A percentile compares a stretch with the other conserved stretches of the same genome.
Conservation (phyloP, 1,284 basidiomycete species). For the Ceratobasidium theobromae region DNA sequence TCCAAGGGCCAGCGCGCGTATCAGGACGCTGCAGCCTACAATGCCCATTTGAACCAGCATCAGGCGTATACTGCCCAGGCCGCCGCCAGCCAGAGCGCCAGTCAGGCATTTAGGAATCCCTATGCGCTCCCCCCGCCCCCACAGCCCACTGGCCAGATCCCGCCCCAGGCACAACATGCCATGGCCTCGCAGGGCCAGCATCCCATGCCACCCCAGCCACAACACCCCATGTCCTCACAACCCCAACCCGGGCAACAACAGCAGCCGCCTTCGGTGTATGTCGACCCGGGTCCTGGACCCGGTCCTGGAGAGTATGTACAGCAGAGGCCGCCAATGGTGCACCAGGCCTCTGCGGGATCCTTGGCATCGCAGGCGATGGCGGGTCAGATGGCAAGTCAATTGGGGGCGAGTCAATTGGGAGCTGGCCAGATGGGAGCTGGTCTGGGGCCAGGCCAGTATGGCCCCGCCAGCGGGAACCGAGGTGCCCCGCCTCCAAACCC, state of each 20-base stretch:
- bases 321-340: slow-evolving; percentile 27
- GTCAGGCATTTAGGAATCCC: slow-evolving; percentile 60
- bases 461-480: slow-evolving; percentile 6
- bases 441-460: slow-evolving; percentile 37
- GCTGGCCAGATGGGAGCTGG: too few species aligned
- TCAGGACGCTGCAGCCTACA: slow-evolving; percentile 91
- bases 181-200: slow-evolving; percentile 44
- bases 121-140: slow-evolving; percentile 33
- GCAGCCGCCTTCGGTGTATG: slow-evolving; percentile 42
- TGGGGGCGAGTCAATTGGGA: too few species aligned
- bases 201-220: slow-evolving; percentile 44
- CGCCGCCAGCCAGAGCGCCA: slow-evolving; percentile 57
- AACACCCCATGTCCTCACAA: slow-evolving; percentile 38
- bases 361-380: slow-evolving; percentile 50
- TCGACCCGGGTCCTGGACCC: slow-evolving; percentile 30
- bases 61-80: slow-evolving; percentile 85
- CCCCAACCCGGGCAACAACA: slow-evolving; percentile 34
- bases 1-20: slow-evolving; percentile 80
- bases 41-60: slow-evolving; percentile 91
- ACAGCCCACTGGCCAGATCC: not conserved
- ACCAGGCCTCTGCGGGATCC: slow-evolving; percentile 45
- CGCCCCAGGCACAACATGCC: slow-evolving; percentile 6
- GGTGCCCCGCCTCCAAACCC: slow-evolving; percentile 38
- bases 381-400: too few species aligned
- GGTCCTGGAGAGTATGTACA: not conserved